phyloP scores from a whole-genome alignment of 306 rosid species.

The Astragalus glycyphyllos region DNA sequence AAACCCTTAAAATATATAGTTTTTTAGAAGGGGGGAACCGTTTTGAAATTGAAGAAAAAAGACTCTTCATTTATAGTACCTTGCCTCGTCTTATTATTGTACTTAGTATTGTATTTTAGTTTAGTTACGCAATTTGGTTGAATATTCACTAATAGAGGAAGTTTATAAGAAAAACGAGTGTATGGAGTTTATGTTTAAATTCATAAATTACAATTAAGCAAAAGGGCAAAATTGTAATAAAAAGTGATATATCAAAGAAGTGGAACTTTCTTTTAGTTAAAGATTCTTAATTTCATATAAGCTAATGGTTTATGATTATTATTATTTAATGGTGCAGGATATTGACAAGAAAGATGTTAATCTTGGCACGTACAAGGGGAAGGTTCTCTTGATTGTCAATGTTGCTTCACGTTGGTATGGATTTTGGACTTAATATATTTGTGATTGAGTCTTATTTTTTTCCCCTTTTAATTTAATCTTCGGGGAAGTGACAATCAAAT shows the following conservation, averaged over 20 bases:
- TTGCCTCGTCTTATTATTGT: too few species aligned
- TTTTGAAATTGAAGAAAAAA: background rate
- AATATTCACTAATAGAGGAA: too few species aligned
- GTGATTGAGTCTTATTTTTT: constrained; percentile 8
- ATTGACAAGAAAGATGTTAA: constrained; percentile 83
- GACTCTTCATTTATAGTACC: background rate
- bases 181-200: too few species aligned
- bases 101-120: too few species aligned
- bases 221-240: too few species aligned
- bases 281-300: background rate
- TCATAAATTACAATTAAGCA: too few species aligned
- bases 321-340: constrained; percentile 63
- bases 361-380: constrained; percentile 88
- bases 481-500: constrained; percentile 9
- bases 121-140: too few species aligned
- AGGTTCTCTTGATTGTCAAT: constrained; percentile 90
- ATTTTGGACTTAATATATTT: constrained; percentile 36
- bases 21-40: background rate
- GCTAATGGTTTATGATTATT: background rate
- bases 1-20: background rate
- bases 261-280: too few species aligned
- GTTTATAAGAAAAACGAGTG: too few species aligned
- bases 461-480: background rate
- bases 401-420: constrained; percentile 97
- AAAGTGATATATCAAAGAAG: too few species aligned